Evolutionary conservation across 1,139 yeast species (phyloP), one percentile per base, ranked within the genome.

Genomic region (Eremothecium cymbalariae): DNA sequence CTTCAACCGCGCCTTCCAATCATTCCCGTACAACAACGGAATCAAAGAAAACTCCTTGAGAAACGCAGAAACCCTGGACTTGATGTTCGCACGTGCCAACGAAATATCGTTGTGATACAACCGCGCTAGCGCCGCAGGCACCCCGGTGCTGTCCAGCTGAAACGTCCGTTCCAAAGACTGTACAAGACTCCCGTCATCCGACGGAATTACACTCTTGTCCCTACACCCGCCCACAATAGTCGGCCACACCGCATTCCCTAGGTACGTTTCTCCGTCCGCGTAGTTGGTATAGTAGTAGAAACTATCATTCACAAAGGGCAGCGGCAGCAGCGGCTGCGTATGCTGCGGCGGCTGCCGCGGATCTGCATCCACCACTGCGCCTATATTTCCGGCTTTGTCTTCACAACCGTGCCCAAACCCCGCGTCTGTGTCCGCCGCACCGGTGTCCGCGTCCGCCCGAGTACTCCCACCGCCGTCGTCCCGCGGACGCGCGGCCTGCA

Each of bases 251-350:
- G 45, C 41, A 30, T 50, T 46, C 2, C 58, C 58, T 29, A 52
- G 18, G 20, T 41, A 47, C 8, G 33, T 37, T 13, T 34, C 31
- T 15, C 35, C 41, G 17, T 38, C 39, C 19, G 33, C 31, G 30
- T 43, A 47, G 33, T 51, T 53, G 14, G 43, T 39, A 37, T 45
- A 47, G 25, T 40, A 38, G 33, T 51, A 50, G 36, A 53, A 53
- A 8, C 50, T 50, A 31, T 53, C 56, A 36, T 53, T 53, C 13
- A 51, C 45, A 29, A 51, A 53, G 2, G 53, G 51, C 6, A 51
- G 43, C 17, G 31, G 32, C 14, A 8, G 12, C 14, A 8, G 8
- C 26, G 8, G 14, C 20, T 29, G 18, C 25, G n/a, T 13, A 16
- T 14, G 13, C 8, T 11, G 25, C 16, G 11, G 16, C 16, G 8